Base-by-base conservation (phyloP, 2,329 filamentous ascomycete genomes). In the Trichoderma sp. region DNA sequence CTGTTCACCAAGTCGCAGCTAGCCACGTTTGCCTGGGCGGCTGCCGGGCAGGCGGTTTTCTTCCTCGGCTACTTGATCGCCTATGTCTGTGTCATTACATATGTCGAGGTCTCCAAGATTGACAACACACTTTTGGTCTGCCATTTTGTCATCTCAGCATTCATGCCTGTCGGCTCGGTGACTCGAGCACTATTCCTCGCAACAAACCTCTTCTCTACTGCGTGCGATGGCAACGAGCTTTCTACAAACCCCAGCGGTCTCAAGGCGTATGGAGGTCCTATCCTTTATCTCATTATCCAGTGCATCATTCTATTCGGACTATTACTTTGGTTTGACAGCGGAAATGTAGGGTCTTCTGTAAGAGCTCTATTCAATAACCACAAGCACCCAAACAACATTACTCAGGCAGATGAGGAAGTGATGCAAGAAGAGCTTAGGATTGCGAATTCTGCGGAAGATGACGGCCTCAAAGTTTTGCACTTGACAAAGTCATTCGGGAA, bases 151-250 rank as follows among this genome's bases (percentile, higher is more conserved):
- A 87, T 97, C 26, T 91, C 91, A 0, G 84, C 89, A 0, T 84
- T 97, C 62, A 90, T 93, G 1, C 95, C 95, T 0, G 90, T 95
- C 61, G 92, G 91, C 2, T 96, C 91, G 58, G 84, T 95, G 14
- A 84, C 93, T 24, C 87, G 93, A 72, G 87, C 93, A 0, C 81
- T 98, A 39, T 92, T 97, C 76, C 83, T 97, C 4, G 86, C 91
- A 0, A 85, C 97, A 65, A 98, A 98, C 78, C 84, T 95, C 3
- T 97, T 98, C 80, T 94, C 92, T 1, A 87, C 93, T 0, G 87
- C 93, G 2, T 98, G 95, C 79, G 86, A 88, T 36, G 90, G 87
- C 30, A 84, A 88, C 24, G 73, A 84, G n/a, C 81, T 94, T 24
- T 89, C 90, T 1, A 83, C 85, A 1, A 91, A 93, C 74, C 93